Conservation (phyloP, 2,329 filamentous ascomycete species). For the Aspergillus caelatus region DNA sequence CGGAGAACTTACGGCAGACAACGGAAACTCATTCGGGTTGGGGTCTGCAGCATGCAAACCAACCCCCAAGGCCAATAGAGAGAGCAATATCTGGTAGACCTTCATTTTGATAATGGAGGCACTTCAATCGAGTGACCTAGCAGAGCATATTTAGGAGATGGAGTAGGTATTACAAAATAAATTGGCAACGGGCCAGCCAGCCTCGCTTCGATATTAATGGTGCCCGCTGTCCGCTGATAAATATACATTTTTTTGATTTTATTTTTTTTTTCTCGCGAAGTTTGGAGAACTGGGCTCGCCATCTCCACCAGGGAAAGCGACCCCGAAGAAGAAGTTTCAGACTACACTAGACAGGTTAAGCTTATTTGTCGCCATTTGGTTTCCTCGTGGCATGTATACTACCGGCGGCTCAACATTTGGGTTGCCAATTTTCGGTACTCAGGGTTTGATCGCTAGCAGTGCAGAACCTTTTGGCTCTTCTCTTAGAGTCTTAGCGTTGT, state of each 20-base stretch:
- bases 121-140: neutral
- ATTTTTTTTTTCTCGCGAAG: neutral
- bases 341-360: conserved; percentile 4
- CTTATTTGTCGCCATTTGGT: conserved; percentile 2
- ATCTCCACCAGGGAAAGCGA: conserved; percentile 1
- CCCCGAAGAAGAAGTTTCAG: neutral
- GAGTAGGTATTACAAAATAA: neutral
- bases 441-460: neutral
- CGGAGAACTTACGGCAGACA: neutral
- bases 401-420: neutral
- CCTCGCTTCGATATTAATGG: neutral
- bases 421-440: neutral
- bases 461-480: neutral
- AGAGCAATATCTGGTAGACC: neutral
- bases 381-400: neutral
- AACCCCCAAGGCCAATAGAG: neutral
- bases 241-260: neutral
- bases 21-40: neutral
- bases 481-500: no score
- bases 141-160: neutral
- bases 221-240: neutral
- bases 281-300: neutral
- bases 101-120: neutral
- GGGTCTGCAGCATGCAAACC: neutral
- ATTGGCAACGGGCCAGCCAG: neutral